These are phyloP conservation scores for Orbilia javanica DNA, from an alignment of 2,329 filamentous ascomycete species.

Conservation along the genomic window DNA sequence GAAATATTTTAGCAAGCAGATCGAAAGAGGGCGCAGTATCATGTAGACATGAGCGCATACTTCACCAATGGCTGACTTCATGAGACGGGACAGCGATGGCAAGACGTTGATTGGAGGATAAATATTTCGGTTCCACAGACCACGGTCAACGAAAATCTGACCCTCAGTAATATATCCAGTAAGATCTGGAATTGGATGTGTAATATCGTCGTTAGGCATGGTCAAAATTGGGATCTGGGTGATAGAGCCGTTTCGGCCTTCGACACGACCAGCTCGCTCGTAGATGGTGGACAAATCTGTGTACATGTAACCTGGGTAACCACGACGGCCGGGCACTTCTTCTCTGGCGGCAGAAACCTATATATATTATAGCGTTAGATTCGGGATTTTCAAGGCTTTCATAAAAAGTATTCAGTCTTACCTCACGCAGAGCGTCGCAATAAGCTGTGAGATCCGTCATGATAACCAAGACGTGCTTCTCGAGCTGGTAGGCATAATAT, in stretches of 20 bases:
- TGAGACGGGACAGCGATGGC: conserved; percentile 96
- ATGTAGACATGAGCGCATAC: neutral
- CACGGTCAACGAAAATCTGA: conserved; percentile 96
- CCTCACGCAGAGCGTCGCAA: conserved; percentile 96
- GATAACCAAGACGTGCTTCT: conserved; percentile 99
- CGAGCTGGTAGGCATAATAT: conserved; percentile 99
- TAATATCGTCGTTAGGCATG: conserved; percentile 99
- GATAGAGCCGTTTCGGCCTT: conserved; percentile 96
- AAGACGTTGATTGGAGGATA: conserved; percentile 99
- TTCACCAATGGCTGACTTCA: conserved; percentile 99
- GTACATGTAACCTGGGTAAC: conserved; percentile 99
- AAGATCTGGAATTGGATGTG: conserved; percentile 97
- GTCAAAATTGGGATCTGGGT: conserved; percentile 99
- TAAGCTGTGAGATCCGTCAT: conserved; percentile 97
- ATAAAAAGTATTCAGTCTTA: neutral
- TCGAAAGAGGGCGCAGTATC: conserved; percentile 53
- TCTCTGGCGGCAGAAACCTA: conserved; percentile 91
- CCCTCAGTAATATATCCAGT: conserved; percentile 99
- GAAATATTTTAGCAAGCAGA: conserved; percentile 12
- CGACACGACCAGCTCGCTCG: conserved; percentile 97
- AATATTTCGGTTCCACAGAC: conserved; percentile 94
- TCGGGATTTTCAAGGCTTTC: neutral
- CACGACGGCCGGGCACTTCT: conserved; percentile 98
- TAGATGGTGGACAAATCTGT: conserved; percentile 99
- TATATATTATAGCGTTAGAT: conserved; percentile 31